A percentile compares a stretch with the other conserved stretches of the same genome.
Conservation (phyloP, 176 grass and related monocot genomes). For the Eleusine indica region DNA sequence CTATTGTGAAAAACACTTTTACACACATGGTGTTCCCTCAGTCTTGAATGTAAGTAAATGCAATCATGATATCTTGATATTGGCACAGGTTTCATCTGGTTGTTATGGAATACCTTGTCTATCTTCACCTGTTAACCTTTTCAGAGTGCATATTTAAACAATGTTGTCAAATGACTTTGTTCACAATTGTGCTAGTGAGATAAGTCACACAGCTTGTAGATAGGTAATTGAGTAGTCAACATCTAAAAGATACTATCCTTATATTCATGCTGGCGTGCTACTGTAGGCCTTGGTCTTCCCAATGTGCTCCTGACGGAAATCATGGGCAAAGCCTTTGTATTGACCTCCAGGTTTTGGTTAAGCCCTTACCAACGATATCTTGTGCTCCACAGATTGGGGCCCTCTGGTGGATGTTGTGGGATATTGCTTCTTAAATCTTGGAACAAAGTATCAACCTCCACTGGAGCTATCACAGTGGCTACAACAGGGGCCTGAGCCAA, state of each 20-base stretch:
- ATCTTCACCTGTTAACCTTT: conserved; percentile 11
- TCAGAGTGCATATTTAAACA: conserved; percentile 4
- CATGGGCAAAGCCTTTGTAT: not conserved
- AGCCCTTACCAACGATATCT: not conserved
- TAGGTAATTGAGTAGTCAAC: not conserved
- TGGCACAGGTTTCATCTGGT: not conserved
- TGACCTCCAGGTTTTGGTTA: not conserved
- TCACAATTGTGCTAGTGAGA: not conserved
- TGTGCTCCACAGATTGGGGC: conserved; percentile 78
- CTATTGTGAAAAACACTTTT: conserved; percentile 11
- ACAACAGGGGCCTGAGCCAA: conserved; percentile 74
- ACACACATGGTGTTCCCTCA: conserved; percentile 2
- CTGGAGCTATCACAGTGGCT: conserved; percentile 80
- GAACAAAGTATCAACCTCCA: conserved; percentile 85
- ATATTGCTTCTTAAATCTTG: conserved; percentile 95
- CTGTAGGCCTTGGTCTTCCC: not conserved
- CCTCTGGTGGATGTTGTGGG: conserved; percentile 91
- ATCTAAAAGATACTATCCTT: not conserved
- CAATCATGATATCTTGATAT: conserved; percentile 1
- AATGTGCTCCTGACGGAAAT: not conserved
- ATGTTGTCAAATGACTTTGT: not conserved
- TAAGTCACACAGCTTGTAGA: not conserved
- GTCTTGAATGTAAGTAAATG: not conserved
- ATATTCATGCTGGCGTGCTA: not conserved
- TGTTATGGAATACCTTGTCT: not conserved